Evolutionary conservation across 805 yeast species (phyloP).

Genomic region (Myxozyma monticola): DNA sequence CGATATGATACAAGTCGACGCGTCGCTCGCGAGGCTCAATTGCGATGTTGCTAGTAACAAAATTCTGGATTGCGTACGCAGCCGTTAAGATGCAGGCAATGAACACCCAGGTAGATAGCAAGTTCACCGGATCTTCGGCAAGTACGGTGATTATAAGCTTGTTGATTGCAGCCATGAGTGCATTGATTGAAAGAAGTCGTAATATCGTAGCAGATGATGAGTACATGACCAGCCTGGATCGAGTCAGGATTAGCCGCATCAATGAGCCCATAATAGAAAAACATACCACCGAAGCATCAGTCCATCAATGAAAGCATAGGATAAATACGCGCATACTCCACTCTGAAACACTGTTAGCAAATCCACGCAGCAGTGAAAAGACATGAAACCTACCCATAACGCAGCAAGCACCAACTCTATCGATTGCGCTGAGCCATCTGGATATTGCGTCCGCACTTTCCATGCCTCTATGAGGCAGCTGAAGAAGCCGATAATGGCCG

Average conservation of each 20-base stretch:
- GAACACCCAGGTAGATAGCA: slow-evolving; percentile 86
- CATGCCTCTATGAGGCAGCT: slow-evolving; percentile 42
- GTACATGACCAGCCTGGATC: slow-evolving; percentile 72
- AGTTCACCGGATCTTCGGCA: slow-evolving; percentile 69
- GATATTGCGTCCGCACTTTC: slow-evolving; percentile 31
- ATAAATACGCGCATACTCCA: slow-evolving; percentile 77
- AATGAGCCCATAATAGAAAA: background rate
- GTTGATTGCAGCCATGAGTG: slow-evolving; percentile 68
- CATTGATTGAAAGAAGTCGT: slow-evolving; percentile 78
- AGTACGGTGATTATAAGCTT: slow-evolving; percentile 65
- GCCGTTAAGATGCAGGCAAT: slow-evolving; percentile 78
- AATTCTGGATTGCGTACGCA: slow-evolving; percentile 80
- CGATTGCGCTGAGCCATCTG: slow-evolving; percentile 50
- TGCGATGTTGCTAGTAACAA: slow-evolving; percentile 66
- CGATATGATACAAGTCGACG: slow-evolving; percentile 71
- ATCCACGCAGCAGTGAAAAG: background rate
- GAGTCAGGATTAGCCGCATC: background rate
- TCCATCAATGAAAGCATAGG: slow-evolving; percentile 83
- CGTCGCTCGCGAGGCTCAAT: slow-evolving; percentile 55
- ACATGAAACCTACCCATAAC: slow-evolving; percentile 51
- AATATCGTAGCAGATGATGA: slow-evolving; percentile 85
- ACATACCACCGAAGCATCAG: slow-evolving; percentile 75
- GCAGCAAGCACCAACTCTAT: slow-evolving; percentile 81
- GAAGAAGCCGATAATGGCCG: slow-evolving; percentile 56
- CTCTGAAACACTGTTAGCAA: slow-evolving; percentile 48